These are phyloP conservation scores for Cladosporium sp. DNA, from an alignment of 2,329 filamentous ascomycete species.

Conservation along the genomic window DNA sequence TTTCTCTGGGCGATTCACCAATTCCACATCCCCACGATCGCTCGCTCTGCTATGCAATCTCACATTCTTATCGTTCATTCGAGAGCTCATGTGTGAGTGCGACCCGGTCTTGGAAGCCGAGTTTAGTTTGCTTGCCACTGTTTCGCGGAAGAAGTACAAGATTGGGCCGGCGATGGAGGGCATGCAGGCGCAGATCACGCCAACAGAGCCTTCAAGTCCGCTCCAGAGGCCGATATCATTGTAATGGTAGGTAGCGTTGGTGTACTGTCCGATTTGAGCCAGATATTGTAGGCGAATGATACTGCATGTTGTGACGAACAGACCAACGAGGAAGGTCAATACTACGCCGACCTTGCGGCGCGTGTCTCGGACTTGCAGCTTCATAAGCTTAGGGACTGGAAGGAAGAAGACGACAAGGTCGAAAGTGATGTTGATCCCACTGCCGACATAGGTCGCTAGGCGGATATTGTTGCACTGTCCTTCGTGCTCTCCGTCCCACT, in stretches of 20 bases:
- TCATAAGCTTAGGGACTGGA: neutral
- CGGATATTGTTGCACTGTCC: neutral
- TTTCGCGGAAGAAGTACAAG: constrained; percentile 3
- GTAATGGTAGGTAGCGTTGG: constrained; percentile 22
- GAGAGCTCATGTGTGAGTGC: neutral
- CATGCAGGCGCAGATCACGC: constrained; percentile 23
- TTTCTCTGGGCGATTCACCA: neutral
- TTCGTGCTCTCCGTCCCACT: neutral
- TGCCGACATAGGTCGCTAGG: neutral
- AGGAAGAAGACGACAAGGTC: neutral
- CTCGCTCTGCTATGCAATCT: neutral
- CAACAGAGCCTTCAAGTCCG: constrained; percentile 19
- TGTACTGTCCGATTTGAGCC: constrained; percentile 10
- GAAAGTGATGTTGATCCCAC: neutral
- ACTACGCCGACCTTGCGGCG: neutral
- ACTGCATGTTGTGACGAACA: constrained; percentile 20
- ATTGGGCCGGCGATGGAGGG: constrained; percentile 14
- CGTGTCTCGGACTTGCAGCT: neutral
- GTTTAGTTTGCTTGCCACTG: neutral
- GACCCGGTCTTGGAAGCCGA: neutral
- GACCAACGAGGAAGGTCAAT: constrained; percentile 11
- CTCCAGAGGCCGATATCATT: constrained; percentile 19
- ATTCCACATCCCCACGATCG: neutral
- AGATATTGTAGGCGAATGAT: constrained; percentile 16
- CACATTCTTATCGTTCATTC: neutral